phyloP scores from a whole-genome alignment of 1,284 basidiomycete species.

The Porogramme epimiltina region DNA sequence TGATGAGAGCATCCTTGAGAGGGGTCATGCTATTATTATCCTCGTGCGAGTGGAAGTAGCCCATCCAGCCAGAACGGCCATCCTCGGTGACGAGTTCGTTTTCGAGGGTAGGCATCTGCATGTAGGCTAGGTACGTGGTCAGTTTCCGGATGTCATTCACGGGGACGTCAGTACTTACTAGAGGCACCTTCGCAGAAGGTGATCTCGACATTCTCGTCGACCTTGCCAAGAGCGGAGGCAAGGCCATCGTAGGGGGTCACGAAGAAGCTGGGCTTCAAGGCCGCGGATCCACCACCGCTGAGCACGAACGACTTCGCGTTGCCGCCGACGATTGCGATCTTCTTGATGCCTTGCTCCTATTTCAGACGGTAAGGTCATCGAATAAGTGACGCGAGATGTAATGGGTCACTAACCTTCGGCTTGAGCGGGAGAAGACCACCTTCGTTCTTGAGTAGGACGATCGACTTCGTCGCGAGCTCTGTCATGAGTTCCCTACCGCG shows the following conservation, averaged over 20 bases:
- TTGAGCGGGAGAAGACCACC: conserved; percentile 60
- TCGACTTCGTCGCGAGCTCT: conserved; percentile 60
- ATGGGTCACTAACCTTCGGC: conserved; percentile 29
- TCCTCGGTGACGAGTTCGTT: conserved; percentile 59
- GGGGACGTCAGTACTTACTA: conserved; percentile 36
- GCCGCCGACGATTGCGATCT: conserved; percentile 75
- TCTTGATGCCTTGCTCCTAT: conserved; percentile 46
- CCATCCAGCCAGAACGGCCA: conserved; percentile 64
- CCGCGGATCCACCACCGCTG: conserved; percentile 78
- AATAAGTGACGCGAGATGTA: too few species aligned
- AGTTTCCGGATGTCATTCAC: not conserved
- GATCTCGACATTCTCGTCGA: conserved; percentile 48
- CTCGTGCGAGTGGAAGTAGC: conserved; percentile 60
- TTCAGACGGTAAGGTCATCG: not conserved
- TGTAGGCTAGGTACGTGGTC: conserved; percentile 45
- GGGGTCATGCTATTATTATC: conserved; percentile 57
- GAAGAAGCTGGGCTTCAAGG: conserved; percentile 73
- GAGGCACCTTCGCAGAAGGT: conserved; percentile 65
- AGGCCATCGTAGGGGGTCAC: conserved; percentile 76
- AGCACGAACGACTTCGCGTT: conserved; percentile 71
- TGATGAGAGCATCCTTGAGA: conserved; percentile 44
- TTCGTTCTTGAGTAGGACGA: conserved; percentile 78
- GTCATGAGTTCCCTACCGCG: conserved; percentile 65
- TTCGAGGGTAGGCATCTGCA: conserved; percentile 65
- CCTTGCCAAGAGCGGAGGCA: conserved; percentile 45